Evolutionary conservation across 148 eudicot genomes (phyloP), one percentile per base, ranked within the genome.

Genomic region (Spergularia bocconei): DNA sequence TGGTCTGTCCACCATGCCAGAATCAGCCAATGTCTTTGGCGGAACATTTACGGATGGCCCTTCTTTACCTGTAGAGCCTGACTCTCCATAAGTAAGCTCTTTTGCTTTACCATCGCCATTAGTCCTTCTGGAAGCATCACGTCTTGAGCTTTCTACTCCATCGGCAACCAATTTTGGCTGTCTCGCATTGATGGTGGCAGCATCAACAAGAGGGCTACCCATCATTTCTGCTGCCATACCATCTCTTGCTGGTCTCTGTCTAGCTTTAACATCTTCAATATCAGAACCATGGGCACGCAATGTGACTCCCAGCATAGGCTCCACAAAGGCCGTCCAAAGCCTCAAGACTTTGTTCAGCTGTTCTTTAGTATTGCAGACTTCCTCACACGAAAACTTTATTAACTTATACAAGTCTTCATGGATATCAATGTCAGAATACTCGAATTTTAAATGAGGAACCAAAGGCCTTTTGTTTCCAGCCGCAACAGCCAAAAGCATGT

Each of bases 291-390:
- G 86, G 50, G 80, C 77, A 33, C 86, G 84, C 75, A 78, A 83
- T 50, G 84, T 75, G 59, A 89, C 82, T 61, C 88, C 92, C 76
- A 95, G 78, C 86, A 95, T 81, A 33, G 91, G 96, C 86, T 92
- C 97, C 85, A 95, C 75, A 67, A 95, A 95, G 33, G 87, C 73
- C 58, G 88, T 88, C 97, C 97, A 95, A 47, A 95, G 91, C 82
- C 83, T 90, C 87, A 88, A 85, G 36, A 89, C 93, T 85, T 90
- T 92, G 80, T 84, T 90, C 29, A 86, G 75, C 68, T 95, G 97
- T 73, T 92, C 98, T 85, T 95, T 90, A 56, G 92, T 85, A 20
- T 93, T 78, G 80, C 90, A 87, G 44, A 95, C 73, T 86, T 92
- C 97, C 79, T 92, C 96, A 73, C 93, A 90, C 13, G 98, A 94